These are phyloP conservation scores for Trichomonas tenax DNA, from an alignment of 208 protist genomes.

Conservation along the genomic window DNA sequence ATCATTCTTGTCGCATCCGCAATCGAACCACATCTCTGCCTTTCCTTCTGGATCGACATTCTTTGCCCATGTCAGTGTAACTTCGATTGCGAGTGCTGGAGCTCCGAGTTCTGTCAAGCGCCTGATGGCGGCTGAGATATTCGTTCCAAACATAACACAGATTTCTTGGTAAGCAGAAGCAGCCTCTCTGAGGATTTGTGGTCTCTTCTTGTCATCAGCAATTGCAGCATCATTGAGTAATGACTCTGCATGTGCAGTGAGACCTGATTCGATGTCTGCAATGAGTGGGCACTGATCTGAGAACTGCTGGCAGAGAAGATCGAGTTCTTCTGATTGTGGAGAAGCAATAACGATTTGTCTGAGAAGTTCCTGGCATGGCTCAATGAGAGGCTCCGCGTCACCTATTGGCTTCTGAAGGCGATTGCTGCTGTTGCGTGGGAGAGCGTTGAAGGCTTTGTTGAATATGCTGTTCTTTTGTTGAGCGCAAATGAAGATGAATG, in stretches of 20 bases:
- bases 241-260: not conserved
- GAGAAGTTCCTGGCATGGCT: not conserved
- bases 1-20: not conserved
- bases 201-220: not conserved
- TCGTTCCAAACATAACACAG: not conserved
- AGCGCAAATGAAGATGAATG: not conserved
- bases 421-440: not conserved
- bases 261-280: not conserved
- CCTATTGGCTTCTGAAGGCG: not conserved
- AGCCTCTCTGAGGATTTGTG: not conserved
- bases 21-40: not conserved
- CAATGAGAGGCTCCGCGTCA: not conserved
- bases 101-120: not conserved
- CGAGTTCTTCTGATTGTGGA: not conserved
- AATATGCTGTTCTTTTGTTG: not conserved
- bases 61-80: not conserved
- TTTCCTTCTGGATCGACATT: not conserved
- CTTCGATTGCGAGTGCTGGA: not conserved
- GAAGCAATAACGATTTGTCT: not conserved
- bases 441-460: not conserved
- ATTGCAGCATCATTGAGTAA: not conserved
- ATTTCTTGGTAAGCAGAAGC: not conserved
- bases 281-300: not conserved
- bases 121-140: not conserved
- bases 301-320: not conserved